Conservation (phyloP, 148 eudicot species). For the Euryodendron excelsum region DNA sequence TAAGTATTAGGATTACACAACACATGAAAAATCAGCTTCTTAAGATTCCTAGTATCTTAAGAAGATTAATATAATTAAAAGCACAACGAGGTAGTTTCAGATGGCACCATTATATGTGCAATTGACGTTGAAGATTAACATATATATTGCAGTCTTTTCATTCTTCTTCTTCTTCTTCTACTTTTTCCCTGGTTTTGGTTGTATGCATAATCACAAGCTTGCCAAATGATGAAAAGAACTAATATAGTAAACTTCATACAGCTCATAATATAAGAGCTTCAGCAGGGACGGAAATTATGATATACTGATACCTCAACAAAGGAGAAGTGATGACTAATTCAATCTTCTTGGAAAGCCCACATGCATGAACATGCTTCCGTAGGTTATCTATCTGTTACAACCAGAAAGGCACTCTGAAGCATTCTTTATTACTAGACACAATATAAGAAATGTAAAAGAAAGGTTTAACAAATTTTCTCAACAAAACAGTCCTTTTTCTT, state of each 20-base stretch:
- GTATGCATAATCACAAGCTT: background rate
- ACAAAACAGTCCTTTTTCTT: background rate
- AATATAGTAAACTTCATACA: conserved; percentile 3
- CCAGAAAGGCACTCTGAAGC: background rate
- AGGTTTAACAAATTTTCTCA: background rate
- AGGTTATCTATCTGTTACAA: conserved; percentile 75
- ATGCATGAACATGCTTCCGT: conserved; percentile 60
- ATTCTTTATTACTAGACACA: background rate
- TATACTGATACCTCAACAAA: conserved; percentile 56
- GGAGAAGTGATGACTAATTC: conserved; percentile 79
- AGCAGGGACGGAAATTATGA: background rate
- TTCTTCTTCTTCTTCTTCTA: background rate
- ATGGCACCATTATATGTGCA: background rate
- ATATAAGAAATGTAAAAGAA: background rate
- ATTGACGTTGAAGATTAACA: background rate
- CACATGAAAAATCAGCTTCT: background rate
- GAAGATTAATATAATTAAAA: background rate
- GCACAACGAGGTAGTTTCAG: background rate
- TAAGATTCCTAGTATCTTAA: background rate
- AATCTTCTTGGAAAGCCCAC: conserved; percentile 62
- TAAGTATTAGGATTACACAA: too few relatives aligned
- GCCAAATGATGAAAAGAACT: background rate
- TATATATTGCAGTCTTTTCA: background rate
- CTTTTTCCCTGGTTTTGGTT: background rate
- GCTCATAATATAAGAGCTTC: conserved; percentile 6